phyloP scores from a whole-genome alignment of 441 rosid genomes.

The Dalechampia spathulata region DNA sequence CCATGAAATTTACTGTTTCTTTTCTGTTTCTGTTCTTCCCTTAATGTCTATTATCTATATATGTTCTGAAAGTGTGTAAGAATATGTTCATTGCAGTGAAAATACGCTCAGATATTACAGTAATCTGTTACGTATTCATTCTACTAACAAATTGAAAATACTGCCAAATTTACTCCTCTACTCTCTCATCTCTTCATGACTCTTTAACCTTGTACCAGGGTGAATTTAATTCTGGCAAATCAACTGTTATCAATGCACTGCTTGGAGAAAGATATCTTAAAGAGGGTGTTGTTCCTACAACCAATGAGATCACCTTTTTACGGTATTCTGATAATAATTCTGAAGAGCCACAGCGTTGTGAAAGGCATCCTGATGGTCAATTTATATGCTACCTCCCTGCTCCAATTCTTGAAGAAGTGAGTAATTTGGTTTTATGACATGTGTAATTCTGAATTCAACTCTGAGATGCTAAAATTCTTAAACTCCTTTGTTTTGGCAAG shows the following conservation, averaged over 20 bases:
- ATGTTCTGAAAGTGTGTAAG: not conserved
- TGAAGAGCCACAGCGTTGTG: constrained; percentile 64
- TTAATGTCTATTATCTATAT: not conserved
- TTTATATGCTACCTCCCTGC: constrained; percentile 80
- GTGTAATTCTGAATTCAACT: constrained; percentile 8
- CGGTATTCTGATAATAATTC: constrained; percentile 56
- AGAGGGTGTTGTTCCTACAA: constrained; percentile 91
- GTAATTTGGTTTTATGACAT: constrained; percentile 21
- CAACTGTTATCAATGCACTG: constrained; percentile 91
- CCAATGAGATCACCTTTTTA: constrained; percentile 86
- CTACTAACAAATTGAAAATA: constrained; percentile 5
- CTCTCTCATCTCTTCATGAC: not conserved
- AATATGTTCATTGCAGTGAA: not conserved
- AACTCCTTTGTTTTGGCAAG: not conserved
- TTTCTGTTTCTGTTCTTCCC: not conserved
- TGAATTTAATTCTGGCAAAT: constrained; percentile 94
- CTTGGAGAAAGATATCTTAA: constrained; percentile 88
- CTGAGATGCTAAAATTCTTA: not conserved
- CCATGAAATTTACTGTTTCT: not conserved
- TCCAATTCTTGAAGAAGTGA: constrained; percentile 86
- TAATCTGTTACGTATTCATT: constrained; percentile 3
- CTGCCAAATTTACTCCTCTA: constrained; percentile 5
- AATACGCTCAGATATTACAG: constrained; percentile 1
- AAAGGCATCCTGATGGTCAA: constrained; percentile 90
- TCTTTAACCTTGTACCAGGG: constrained; percentile 44